Percentiles rank a stretch among this genome's conserved stretches.
These are phyloP conservation scores for Patellifolia procumbens DNA, from an alignment of 179 eudicot genomes.

Conservation along the genomic window DNA sequence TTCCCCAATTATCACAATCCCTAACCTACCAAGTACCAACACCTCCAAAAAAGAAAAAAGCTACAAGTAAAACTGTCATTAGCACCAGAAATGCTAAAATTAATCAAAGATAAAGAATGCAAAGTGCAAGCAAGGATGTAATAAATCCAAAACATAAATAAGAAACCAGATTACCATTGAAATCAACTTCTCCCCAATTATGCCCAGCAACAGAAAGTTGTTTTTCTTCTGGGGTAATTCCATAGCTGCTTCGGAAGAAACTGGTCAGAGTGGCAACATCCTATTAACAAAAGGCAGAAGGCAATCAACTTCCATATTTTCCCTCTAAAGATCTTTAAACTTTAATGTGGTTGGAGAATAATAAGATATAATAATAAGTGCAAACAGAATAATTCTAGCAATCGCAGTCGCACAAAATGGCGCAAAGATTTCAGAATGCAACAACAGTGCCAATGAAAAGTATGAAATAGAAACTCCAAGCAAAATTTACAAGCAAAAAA, in stretches of 20 bases:
- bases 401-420: neutral
- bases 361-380: neutral
- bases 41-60: neutral
- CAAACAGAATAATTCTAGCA: neutral
- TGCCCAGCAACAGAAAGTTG: conserved; percentile 92
- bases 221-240: conserved; percentile 79
- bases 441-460: neutral
- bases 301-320: neutral
- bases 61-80: neutral
- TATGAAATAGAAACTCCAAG: neutral
- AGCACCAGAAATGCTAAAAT: neutral
- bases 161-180: conserved; percentile 54
- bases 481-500: neutral
- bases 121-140: neutral
- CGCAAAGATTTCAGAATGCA: neutral
- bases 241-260: conserved; percentile 67
- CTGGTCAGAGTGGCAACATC: conserved; percentile 70
- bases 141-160: neutral
- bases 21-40: no score
- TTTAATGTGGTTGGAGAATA: neutral
- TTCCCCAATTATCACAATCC: neutral
- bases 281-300: conserved; percentile 36
- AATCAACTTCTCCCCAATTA: conserved; percentile 94
- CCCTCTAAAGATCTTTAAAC: neutral
- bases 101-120: neutral